These are phyloP conservation scores for Canavalia ensiformis DNA, from an alignment of 306 rosid species.

Conservation along the genomic window DNA sequence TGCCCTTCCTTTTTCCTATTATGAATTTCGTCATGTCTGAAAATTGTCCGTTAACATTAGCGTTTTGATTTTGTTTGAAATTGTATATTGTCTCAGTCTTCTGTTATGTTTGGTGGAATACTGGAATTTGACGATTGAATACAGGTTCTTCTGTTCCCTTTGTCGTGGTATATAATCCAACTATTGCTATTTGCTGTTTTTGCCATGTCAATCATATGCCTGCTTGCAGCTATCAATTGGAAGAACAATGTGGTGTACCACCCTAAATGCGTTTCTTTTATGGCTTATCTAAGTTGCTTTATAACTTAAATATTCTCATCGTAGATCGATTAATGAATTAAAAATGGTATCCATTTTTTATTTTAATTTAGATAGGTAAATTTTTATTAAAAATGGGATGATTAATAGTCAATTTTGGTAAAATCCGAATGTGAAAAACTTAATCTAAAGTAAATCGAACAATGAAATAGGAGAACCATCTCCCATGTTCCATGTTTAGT, in stretches of 20 bases:
- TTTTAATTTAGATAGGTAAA: no score
- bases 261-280: not conserved
- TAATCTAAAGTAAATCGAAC: no score
- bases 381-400: no score
- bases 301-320: no score
- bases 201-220: not conserved
- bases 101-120: conserved; percentile 3
- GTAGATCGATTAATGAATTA: no score
- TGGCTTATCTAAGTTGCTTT: no score
- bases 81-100: not conserved
- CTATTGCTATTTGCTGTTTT: not conserved
- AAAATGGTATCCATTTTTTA: no score
- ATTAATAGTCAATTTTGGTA: no score
- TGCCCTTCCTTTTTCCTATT: not conserved
- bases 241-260: not conserved
- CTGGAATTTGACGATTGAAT: not conserved
- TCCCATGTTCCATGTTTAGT: no score
- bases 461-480: no score
- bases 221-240: not conserved
- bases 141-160: not conserved
- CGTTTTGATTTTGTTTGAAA: not conserved
- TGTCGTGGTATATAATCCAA: not conserved
- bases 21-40: not conserved
- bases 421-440: no score
- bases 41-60: conserved; percentile 2